These are phyloP conservation scores for Pythium scleroteichum DNA, from an alignment of 352 stramenopile genomes.

Conservation along the genomic window DNA sequence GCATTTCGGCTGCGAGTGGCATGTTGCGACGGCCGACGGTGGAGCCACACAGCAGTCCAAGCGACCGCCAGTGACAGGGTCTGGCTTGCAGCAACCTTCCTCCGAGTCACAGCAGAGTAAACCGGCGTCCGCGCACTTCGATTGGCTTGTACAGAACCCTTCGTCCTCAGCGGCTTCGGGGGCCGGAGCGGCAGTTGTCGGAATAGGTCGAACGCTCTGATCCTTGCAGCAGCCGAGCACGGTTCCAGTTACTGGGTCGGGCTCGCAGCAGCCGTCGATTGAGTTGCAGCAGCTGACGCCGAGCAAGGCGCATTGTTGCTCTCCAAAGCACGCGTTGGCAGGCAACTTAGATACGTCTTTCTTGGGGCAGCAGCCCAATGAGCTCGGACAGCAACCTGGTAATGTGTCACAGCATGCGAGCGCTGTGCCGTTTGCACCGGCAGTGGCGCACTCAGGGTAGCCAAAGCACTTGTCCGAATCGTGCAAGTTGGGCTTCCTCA, in stretches of 20 bases:
- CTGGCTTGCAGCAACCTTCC: conserved; percentile 44
- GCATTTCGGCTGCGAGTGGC: conserved; percentile 39
- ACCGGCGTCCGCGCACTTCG: conserved; percentile 37
- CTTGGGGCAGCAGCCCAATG: conserved; percentile 61
- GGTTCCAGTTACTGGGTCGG: conserved; percentile 41
- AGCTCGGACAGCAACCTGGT: conserved; percentile 70
- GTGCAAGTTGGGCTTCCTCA: conserved; percentile 35
- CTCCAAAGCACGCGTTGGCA: conserved; percentile 60
- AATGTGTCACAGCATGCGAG: conserved; percentile 67
- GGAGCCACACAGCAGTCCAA: conserved; percentile 43
- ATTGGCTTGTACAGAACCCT: conserved; percentile 40
- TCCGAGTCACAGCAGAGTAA: conserved; percentile 48
- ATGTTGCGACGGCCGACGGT: conserved; percentile 12
- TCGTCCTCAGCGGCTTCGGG: conserved; percentile 1
- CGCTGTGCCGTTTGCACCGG: conserved; percentile 58
- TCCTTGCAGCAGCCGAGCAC: conserved; percentile 74
- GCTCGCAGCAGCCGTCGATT: conserved; percentile 69
- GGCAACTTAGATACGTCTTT: conserved; percentile 42
- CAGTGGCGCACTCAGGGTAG: conserved; percentile 49
- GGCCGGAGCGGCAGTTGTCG: conserved; percentile 2
- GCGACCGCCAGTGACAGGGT: conserved; percentile 30
- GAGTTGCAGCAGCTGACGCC: conserved; percentile 69
- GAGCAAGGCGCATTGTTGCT: conserved; percentile 58
- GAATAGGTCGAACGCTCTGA: conserved; percentile 27
- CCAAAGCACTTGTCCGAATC: conserved; percentile 67